Evolutionary conservation across 345 rosid genomes (phyloP).

Genomic region (Populus tremula): DNA sequence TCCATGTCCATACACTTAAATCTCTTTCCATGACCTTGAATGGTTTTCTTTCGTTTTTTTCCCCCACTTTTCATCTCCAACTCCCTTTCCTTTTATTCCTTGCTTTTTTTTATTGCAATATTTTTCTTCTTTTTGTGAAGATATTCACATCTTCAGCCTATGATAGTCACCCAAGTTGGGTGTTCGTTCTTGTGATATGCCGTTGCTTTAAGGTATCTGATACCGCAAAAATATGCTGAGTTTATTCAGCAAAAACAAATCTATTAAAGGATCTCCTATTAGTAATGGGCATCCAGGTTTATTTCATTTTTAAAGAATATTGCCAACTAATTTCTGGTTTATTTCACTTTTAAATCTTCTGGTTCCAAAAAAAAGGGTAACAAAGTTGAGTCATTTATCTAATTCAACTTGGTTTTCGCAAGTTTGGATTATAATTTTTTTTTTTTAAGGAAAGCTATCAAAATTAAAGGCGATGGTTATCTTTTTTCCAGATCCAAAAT

Average conservation of each 20-base stretch:
- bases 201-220: constrained; percentile 1
- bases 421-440: too few relatives aligned
- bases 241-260: background rate
- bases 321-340: too few relatives aligned
- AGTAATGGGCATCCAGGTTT: background rate
- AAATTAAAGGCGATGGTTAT: too few relatives aligned
- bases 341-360: too few relatives aligned
- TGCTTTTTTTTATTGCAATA: background rate
- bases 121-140: background rate
- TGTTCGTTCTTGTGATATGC: background rate
- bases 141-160: background rate
- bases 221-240: constrained; percentile 6
- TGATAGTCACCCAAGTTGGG: background rate
- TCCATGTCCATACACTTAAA: constrained; percentile 20
- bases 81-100: constrained; percentile 6
- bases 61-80: too few relatives aligned
- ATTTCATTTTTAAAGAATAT: too few relatives aligned
- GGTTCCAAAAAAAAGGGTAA: too few relatives aligned
- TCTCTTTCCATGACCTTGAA: background rate
- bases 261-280: too few relatives aligned
- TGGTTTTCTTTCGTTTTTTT: background rate
- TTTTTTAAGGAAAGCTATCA: too few relatives aligned
- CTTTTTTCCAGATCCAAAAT: too few relatives aligned
- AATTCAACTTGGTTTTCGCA: too few relatives aligned
- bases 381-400: too few relatives aligned